Conservation (phyloP, 2,329 filamentous ascomycete species). For the Fusarium gaditjirri region DNA sequence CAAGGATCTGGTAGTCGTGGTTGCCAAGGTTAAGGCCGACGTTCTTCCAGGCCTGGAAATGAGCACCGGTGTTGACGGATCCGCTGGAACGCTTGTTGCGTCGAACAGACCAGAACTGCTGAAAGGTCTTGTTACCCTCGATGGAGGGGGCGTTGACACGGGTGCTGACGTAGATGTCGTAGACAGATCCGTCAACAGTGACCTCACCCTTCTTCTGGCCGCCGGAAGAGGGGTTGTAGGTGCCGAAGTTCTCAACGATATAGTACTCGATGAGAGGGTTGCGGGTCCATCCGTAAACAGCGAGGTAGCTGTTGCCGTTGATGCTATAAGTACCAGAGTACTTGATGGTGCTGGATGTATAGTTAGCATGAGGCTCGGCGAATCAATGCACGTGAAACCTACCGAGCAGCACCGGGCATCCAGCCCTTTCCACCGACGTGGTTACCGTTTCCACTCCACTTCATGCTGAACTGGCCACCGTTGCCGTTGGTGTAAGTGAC, state of each 20-base stretch:
- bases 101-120: constrained; percentile 65
- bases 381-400: background rate
- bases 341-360: constrained; percentile 30
- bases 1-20: constrained; percentile 65
- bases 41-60: constrained; percentile 64
- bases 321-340: constrained; percentile 47
- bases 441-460: constrained; percentile 53
- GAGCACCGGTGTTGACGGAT: constrained; percentile 59
- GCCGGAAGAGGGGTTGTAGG: constrained; percentile 48
- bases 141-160: constrained; percentile 59
- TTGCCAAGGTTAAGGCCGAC: constrained; percentile 60
- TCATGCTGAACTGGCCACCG: constrained; percentile 56
- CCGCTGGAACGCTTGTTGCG: constrained; percentile 60
- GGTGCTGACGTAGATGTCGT: constrained; percentile 52
- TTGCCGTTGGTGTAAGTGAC: constrained; percentile 59
- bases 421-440: constrained; percentile 45
- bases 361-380: constrained; percentile 6
- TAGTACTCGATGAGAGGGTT: constrained; percentile 54
- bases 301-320: constrained; percentile 52
- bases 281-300: constrained; percentile 53
- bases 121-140: constrained; percentile 60
- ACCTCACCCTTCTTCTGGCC: constrained; percentile 49
- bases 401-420: constrained; percentile 48
- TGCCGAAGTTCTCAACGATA: constrained; percentile 52
- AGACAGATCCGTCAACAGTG: constrained; percentile 51